Conservation (phyloP, 768 basidiomycete species). For the Serendipita sp. region DNA sequence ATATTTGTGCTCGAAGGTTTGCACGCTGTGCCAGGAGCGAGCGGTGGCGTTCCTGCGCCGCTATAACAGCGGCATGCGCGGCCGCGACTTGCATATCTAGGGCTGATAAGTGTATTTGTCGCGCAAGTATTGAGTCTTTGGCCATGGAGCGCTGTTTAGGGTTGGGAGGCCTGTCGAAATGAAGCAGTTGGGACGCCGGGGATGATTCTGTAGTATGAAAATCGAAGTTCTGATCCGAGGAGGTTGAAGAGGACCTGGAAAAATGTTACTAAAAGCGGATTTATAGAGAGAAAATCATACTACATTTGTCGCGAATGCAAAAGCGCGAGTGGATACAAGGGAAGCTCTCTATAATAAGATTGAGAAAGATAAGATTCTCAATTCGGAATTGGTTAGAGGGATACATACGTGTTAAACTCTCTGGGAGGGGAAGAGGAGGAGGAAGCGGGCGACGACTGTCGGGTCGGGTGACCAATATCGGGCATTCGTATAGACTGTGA, state of each 20-base stretch:
- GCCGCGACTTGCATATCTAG: constrained; percentile 3
- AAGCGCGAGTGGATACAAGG: not conserved
- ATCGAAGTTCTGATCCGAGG: not conserved
- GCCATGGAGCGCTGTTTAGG: not conserved
- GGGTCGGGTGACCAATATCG: not conserved
- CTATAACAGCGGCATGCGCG: constrained; percentile 1
- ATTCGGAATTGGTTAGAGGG: not conserved
- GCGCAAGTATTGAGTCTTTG: not conserved
- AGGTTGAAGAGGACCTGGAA: not conserved
- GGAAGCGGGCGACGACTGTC: not conserved
- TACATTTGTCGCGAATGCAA: not conserved
- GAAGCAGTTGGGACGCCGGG: not conserved
- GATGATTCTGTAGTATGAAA: not conserved
- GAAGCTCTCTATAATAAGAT: not conserved
- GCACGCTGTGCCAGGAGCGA: not conserved
- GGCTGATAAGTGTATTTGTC: not conserved
- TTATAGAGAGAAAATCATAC: not conserved
- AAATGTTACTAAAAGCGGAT: not conserved
- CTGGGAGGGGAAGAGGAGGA: not conserved
- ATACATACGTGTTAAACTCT: not conserved
- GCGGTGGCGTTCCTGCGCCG: not conserved
- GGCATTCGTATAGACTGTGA: not conserved
- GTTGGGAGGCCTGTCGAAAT: constrained; percentile 3
- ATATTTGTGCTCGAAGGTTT: constrained; percentile 1
- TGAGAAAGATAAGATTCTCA: not conserved